Evolutionary conservation across 2,329 filamentous ascomycete species (phyloP).

Genomic region (Boeremia lycopersici): DNA sequence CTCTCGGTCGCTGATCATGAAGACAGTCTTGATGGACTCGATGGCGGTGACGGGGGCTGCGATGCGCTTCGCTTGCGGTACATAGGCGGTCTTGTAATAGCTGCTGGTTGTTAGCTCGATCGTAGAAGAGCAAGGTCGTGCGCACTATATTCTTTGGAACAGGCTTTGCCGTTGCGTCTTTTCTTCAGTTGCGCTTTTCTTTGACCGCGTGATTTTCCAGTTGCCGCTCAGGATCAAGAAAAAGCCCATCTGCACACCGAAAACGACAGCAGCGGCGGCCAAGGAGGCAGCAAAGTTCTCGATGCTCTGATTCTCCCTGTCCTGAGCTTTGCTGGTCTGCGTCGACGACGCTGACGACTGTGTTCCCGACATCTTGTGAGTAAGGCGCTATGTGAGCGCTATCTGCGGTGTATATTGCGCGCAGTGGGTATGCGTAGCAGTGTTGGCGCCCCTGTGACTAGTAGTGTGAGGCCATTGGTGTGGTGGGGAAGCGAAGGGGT

Average conservation of each 20-base stretch:
- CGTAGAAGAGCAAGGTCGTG: neutral
- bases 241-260: conserved; percentile 41
- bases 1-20: conserved; percentile 74
- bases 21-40: conserved; percentile 56
- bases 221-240: conserved; percentile 48
- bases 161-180: conserved; percentile 40
- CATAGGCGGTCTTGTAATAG: conserved; percentile 48
- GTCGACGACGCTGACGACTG: neutral
- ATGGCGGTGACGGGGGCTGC: conserved; percentile 42
- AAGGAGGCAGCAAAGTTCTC: conserved; percentile 47
- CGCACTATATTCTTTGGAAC: conserved; percentile 48
- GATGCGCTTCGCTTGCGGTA: conserved; percentile 44
- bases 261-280: conserved; percentile 43
- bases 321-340: neutral
- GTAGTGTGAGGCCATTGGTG: conserved; percentile 8
- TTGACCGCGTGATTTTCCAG: conserved; percentile 41
- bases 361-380: conserved; percentile 3
- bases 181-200: conserved; percentile 22
- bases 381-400: conserved; percentile 10
- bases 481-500: neutral
- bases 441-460: conserved; percentile 1
- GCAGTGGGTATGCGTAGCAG: conserved; percentile 1
- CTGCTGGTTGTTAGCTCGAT: conserved; percentile 29
- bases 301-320: conserved; percentile 40
- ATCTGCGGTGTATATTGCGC: conserved; percentile 1